phyloP scores from a whole-genome alignment of 2,329 filamentous ascomycete genomes.

The Pseudogymnoascus sp. region DNA sequence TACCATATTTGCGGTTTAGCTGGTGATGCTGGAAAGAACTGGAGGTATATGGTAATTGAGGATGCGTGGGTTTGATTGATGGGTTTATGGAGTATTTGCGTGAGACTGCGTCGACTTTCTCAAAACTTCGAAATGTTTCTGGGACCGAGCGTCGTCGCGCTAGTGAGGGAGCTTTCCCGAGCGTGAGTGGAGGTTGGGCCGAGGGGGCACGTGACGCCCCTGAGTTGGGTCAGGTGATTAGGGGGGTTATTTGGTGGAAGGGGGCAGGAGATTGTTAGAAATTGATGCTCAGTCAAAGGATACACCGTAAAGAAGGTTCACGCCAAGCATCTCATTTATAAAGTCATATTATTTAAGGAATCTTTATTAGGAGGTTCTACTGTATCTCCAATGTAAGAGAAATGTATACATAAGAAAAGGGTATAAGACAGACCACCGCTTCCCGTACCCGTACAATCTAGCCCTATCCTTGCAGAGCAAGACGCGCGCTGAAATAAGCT shows the following conservation, averaged over 20 bases:
- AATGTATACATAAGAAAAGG: conserved; percentile 2
- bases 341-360: not conserved
- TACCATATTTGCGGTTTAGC: conserved; percentile 8
- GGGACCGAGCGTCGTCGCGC: conserved; percentile 4
- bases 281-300: not conserved
- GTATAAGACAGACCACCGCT: conserved; percentile 5
- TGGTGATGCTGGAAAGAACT: not conserved
- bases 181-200: not conserved
- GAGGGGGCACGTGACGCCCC: not conserved
- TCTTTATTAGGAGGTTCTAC: not conserved
- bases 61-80: not conserved
- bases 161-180: conserved; percentile 3
- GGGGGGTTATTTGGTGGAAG: not conserved
- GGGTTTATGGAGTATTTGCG: not conserved
- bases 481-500: conserved; percentile 3
- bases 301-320: not conserved
- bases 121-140: conserved; percentile 8
- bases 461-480: not conserved
- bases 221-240: not conserved
- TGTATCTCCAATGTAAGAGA: not conserved
- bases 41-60: not conserved
- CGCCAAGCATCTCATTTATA: not conserved
- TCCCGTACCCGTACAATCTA: conserved; percentile 5
- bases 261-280: no score
- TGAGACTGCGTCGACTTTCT: conserved; percentile 1